Conservation (phyloP, 169 alveolate species). For the Eimeria zaria region DNA sequence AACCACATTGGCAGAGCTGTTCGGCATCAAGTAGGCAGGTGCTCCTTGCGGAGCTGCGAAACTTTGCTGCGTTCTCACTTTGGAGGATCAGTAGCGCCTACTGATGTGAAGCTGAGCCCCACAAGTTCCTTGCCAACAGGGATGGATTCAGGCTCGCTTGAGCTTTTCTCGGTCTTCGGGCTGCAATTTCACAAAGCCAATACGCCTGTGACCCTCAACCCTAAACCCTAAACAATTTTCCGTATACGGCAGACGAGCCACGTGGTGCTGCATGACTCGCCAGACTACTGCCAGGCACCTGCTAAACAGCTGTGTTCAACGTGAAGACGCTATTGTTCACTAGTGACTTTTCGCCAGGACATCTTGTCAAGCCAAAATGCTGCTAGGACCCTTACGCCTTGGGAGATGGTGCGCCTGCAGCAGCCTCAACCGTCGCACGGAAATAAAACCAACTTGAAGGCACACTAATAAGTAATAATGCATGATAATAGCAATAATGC, state of each 20-base stretch:
- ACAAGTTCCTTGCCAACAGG: slow-evolving; percentile 73
- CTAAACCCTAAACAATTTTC: background rate
- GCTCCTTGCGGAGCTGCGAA: background rate
- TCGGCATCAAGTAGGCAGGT: background rate
- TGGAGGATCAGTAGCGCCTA: slow-evolving; percentile 79
- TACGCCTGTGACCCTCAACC: too few species aligned
- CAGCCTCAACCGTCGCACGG: slow-evolving; percentile 5
- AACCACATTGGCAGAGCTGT: background rate
- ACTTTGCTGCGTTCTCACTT: slow-evolving; percentile 63
- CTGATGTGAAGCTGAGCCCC: slow-evolving; percentile 75
- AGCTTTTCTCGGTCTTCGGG: background rate
- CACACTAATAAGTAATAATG: too few species aligned
- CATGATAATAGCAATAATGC: background rate
- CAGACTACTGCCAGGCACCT: background rate
- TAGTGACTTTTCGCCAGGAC: background rate
- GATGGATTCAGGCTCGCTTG: slow-evolving; percentile 3
- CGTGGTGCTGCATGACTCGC: background rate
- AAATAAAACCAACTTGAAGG: background rate
- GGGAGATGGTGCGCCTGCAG: slow-evolving; percentile 76
- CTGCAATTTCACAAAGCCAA: slow-evolving; percentile 25
- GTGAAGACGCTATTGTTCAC: too few species aligned
- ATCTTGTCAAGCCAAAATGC: background rate
- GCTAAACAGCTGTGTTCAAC: background rate
- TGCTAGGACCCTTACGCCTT: slow-evolving; percentile 1
- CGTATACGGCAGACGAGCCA: background rate